Conservation (phyloP, 2,329 filamentous ascomycete genomes). For the Trichophyton equinum region DNA sequence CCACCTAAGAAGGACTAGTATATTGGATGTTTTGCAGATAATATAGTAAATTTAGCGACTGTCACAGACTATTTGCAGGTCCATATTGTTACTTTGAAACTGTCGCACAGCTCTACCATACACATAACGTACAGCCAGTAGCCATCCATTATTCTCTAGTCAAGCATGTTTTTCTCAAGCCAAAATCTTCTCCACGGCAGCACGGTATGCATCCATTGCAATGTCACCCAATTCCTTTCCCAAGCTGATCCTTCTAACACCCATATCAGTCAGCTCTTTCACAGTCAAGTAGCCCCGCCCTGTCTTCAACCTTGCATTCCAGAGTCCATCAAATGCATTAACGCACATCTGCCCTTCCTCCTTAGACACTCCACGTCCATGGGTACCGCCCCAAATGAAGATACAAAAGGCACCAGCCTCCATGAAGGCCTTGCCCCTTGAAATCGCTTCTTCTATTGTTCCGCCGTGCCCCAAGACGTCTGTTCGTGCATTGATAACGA, state of each 20-base stretch:
- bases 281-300: slow-evolving; percentile 9
- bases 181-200: slow-evolving; percentile 1
- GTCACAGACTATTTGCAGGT: too few species aligned
- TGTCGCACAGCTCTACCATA: neutral
- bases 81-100: too few species aligned
- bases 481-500: slow-evolving; percentile 43
- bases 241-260: slow-evolving; percentile 9
- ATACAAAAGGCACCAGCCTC: slow-evolving; percentile 43
- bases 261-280: slow-evolving; percentile 8
- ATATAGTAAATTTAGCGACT: too few species aligned
- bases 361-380: slow-evolving; percentile 28
- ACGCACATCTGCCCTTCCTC: slow-evolving; percentile 36
- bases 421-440: slow-evolving; percentile 41
- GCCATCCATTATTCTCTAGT: neutral
- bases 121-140: neutral
- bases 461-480: slow-evolving; percentile 35
- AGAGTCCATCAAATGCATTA: slow-evolving; percentile 33
- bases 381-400: slow-evolving; percentile 43
- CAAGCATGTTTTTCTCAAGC: neutral
- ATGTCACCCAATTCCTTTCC: slow-evolving; percentile 11
- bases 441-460: slow-evolving; percentile 35
- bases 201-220: slow-evolving; percentile 10
- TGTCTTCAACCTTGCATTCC: slow-evolving; percentile 18
- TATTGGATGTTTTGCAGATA: too few species aligned
- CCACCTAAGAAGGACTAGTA: neutral